Evolutionary conservation across 139 green algal genomes (phyloP).

Genomic region (Marvania coccoides): DNA sequence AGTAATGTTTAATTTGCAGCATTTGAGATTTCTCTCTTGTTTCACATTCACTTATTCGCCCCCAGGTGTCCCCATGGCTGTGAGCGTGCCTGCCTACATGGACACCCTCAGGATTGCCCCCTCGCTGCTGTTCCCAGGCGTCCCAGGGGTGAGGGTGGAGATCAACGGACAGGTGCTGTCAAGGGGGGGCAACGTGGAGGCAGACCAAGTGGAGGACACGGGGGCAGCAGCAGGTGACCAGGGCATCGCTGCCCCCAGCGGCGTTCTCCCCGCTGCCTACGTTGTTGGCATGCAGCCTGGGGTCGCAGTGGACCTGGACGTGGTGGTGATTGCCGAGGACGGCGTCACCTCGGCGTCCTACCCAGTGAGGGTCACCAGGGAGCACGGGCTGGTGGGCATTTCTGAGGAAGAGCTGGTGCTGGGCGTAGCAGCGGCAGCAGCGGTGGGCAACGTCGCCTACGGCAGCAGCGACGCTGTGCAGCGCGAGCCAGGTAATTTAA

Average conservation of each 20-base stretch:
- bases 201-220: constrained; percentile 33
- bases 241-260: background rate
- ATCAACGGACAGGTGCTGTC: constrained; percentile 39
- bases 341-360: constrained; percentile 5
- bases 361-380: constrained; percentile 3
- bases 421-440: constrained; percentile 19
- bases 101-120: constrained; percentile 9
- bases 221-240: background rate
- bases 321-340: constrained; percentile 48
- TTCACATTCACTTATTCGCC: no score
- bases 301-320: constrained; percentile 5
- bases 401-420: no score
- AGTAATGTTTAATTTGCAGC: no score
- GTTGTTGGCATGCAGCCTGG: constrained; percentile 35
- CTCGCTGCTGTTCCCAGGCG: background rate
- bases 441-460: background rate
- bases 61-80: background rate
- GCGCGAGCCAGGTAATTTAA: no score
- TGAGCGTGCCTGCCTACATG: constrained; percentile 14
- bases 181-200: constrained; percentile 29
- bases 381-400: no score
- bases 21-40: no score
- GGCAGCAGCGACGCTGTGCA: background rate
- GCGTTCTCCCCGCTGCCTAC: constrained; percentile 4
- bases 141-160: constrained; percentile 36